Evolutionary conservation across 352 stramenopile species (phyloP).

Genomic region (Phytophthora ohioensis): DNA sequence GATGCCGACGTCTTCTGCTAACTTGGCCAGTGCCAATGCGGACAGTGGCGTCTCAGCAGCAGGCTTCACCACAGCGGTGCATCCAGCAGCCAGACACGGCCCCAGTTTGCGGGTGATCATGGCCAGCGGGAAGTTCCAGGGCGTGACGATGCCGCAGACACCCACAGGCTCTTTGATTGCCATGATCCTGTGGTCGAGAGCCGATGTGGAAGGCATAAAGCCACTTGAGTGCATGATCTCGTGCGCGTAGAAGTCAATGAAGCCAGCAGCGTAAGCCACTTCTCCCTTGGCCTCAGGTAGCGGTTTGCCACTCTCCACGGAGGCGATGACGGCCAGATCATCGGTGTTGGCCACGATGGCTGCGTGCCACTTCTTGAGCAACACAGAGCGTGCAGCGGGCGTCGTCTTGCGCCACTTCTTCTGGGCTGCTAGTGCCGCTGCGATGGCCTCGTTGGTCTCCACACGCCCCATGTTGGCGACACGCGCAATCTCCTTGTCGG

Average conservation of each 20-base stretch:
- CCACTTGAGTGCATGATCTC: conserved; percentile 92
- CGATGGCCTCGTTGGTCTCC: conserved; percentile 82
- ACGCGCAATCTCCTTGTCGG: conserved; percentile 70
- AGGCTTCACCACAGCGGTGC: conserved; percentile 97
- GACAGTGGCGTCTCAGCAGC: conserved; percentile 96
- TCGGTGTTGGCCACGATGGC: conserved; percentile 74
- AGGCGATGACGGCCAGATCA: conserved; percentile 94
- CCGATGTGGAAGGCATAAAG: conserved; percentile 75
- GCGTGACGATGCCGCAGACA: conserved; percentile 95
- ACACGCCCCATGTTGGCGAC: conserved; percentile 74
- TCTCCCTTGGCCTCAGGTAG: conserved; percentile 94
- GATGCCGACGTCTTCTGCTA: conserved; percentile 90
- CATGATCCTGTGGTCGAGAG: conserved; percentile 71
- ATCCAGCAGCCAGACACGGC: conserved; percentile 94
- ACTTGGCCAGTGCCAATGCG: conserved; percentile 91
- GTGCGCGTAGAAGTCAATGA: conserved; percentile 97
- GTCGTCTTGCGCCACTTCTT: conserved; percentile 68
- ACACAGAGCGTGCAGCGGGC: conserved; percentile 54
- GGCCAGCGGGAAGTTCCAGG: conserved; percentile 99
- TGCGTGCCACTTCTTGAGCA: conserved; percentile 87
- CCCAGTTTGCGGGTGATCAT: conserved; percentile 98
- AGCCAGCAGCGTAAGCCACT: conserved; percentile 94
- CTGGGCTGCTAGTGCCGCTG: conserved; percentile 67
- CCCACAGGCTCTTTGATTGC: conserved; percentile 94
- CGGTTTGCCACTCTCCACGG: conserved; percentile 97